phyloP scores from a whole-genome alignment of 352 stramenopile genomes.

The Pilasporangium apinafurcum region DNA sequence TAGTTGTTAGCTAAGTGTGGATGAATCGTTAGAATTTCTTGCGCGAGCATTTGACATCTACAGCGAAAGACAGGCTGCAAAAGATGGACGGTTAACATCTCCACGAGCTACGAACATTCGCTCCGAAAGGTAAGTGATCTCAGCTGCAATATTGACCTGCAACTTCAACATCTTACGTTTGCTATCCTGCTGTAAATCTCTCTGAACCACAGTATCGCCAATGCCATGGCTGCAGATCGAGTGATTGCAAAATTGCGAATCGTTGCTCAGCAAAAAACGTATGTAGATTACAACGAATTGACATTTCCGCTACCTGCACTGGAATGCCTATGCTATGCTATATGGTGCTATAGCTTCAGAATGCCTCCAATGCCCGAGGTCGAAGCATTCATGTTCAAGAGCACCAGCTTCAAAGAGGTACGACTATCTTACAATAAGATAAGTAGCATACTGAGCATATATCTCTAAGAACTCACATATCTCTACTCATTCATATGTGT shows the following conservation, averaged over 20 bases:
- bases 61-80: constrained; percentile 20
- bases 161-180: neutral
- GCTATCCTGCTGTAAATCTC: neutral
- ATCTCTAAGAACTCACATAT: neutral
- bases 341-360: constrained; percentile 16
- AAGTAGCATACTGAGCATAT: too few relatives aligned
- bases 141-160: too few relatives aligned
- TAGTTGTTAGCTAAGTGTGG: neutral
- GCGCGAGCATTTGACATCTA: constrained; percentile 42
- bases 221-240: constrained; percentile 33
- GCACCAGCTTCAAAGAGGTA: constrained; percentile 54
- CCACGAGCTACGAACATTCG: constrained; percentile 12
- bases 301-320: neutral
- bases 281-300: neutral
- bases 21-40: constrained; percentile 31
- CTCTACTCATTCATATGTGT: neutral
- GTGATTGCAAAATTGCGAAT: constrained; percentile 40
- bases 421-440: neutral
- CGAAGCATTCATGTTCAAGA: constrained; percentile 45
- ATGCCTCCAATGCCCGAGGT: constrained; percentile 44
- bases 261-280: constrained; percentile 42
- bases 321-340: neutral
- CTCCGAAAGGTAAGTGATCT: constrained; percentile 42
- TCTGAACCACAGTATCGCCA: constrained; percentile 23
- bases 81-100: constrained; percentile 16